A percentile compares a stretch with the other conserved stretches of the same genome.
Conservation (phyloP, 148 eudicot genomes). For the Simmondsia chinensis region DNA sequence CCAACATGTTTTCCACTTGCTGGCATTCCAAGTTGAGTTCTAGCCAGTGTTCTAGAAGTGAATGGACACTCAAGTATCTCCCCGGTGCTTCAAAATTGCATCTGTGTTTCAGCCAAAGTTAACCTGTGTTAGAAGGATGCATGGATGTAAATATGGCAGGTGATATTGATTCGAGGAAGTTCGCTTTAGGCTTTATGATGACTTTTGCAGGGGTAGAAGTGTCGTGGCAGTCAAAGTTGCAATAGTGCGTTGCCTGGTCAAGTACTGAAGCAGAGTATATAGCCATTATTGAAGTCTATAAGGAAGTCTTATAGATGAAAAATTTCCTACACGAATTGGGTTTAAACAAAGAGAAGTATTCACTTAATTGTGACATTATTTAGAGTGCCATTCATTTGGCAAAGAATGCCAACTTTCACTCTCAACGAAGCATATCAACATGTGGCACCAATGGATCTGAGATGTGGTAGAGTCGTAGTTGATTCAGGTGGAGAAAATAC, state of each 20-base stretch:
- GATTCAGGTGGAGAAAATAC: not conserved
- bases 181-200: not conserved
- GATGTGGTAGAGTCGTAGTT: not conserved
- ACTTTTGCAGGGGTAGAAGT: not conserved
- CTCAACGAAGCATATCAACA: not conserved
- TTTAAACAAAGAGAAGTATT: not conserved
- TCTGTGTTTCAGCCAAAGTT: not conserved
- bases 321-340: too few species aligned
- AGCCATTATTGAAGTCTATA: too few species aligned
- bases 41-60: too few species aligned
- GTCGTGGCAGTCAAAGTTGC: too few species aligned
- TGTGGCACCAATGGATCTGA: not conserved
- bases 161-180: too few species aligned
- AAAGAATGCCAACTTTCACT: too few species aligned
- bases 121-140: not conserved
- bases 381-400: not conserved
- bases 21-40: too few species aligned
- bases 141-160: too few species aligned
- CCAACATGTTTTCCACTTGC: too few species aligned
- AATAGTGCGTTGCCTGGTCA: too few species aligned
- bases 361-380: not conserved
- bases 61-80: not conserved
- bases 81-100: not conserved
- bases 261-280: too few species aligned
- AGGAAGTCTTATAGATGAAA: too few species aligned